Base-by-base conservation (phyloP, 140 eudicot genomes). In the Senecio squalidus region DNA sequence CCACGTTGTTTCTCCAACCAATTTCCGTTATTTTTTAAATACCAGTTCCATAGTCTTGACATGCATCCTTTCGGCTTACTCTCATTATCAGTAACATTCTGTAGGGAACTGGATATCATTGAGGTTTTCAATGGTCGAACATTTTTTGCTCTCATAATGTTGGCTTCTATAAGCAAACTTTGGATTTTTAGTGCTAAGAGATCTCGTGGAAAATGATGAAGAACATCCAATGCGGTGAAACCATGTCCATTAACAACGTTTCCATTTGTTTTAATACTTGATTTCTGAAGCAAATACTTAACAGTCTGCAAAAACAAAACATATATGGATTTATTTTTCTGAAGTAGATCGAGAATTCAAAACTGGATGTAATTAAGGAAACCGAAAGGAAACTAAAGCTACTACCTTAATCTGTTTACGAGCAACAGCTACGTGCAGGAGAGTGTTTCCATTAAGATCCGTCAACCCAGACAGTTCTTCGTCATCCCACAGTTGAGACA, bases 1-100 rank as follows among this genome's bases (percentile, higher is more conserved):
- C 75, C 70, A 1, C 75, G 66, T 67, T 74, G 70, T 67, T 62
- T 74, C 43, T 67, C 70, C 15, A 74, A 55, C 75, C 79, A 74
- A 24, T 60, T 69, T 8, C 66, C 33, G 2, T 51, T 71, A 2
- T 15, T 22, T 17, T 29, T 66, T 53, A 58, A 9, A 4, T 48
- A 58, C 69, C 62, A 64, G 7, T 25, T 55, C 77, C 66, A 72
- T 39, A 72, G 1, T 30, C 63, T 58, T 47, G 78, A 29, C 33
- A 50, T 46, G 13, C 40, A 58, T 51, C 64, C 46, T 47, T 52
- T 74, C 0, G 67, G 16, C 4, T 73, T 43, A 2, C 4, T 44
- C 11, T 48, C 50, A 17, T 11, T 13, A 38, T 31, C 29, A 6
- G 18, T 51, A 36, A 14, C 44, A 9, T 27, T 25, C 20, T 60